A percentile compares a stretch with the other conserved stretches of the same genome.
Evolutionary conservation across 768 basidiomycete genomes (phyloP).

Genomic region (Hygrocybe punicea): DNA sequence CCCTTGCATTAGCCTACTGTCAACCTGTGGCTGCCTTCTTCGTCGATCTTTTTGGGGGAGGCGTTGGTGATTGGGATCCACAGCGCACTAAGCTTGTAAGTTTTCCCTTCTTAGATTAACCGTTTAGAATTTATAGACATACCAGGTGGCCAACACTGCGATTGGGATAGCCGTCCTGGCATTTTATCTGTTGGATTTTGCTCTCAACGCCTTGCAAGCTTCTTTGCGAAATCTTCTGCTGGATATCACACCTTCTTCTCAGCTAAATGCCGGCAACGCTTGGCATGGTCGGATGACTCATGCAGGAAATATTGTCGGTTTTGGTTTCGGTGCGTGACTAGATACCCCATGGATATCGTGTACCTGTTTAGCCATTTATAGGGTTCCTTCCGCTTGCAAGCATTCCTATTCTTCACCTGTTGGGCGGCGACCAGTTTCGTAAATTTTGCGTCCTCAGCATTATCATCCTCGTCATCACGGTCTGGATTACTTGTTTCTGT

Average conservation of each 20-base stretch:
- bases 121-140: not conserved
- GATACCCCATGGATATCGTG: not conserved
- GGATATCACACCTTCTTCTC: slow-evolving; percentile 83
- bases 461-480: slow-evolving; percentile 70
- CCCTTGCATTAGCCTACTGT: slow-evolving; percentile 80
- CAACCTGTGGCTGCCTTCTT: slow-evolving; percentile 64
- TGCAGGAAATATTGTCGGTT: slow-evolving; percentile 95
- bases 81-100: slow-evolving; percentile 58
- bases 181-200: slow-evolving; percentile 95
- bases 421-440: slow-evolving; percentile 92
- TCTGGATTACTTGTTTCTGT: slow-evolving; percentile 83
- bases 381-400: slow-evolving; percentile 87
- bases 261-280: slow-evolving; percentile 91
- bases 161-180: slow-evolving; percentile 84
- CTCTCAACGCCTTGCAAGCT: slow-evolving; percentile 93
- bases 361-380: slow-evolving; percentile 20
- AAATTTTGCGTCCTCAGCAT: slow-evolving; percentile 91
- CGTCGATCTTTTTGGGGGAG: slow-evolving; percentile 72
- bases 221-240: slow-evolving; percentile 91
- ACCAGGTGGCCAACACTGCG: slow-evolving; percentile 62
- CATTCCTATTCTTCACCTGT: slow-evolving; percentile 69
- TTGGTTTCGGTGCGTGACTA: slow-evolving; percentile 68
- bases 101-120: not conserved
- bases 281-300: slow-evolving; percentile 98
- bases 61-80: slow-evolving; percentile 86